These are phyloP conservation scores for Penicillium cinerascens DNA, from an alignment of 495 filamentous ascomycete genomes.

Conservation along the genomic window DNA sequence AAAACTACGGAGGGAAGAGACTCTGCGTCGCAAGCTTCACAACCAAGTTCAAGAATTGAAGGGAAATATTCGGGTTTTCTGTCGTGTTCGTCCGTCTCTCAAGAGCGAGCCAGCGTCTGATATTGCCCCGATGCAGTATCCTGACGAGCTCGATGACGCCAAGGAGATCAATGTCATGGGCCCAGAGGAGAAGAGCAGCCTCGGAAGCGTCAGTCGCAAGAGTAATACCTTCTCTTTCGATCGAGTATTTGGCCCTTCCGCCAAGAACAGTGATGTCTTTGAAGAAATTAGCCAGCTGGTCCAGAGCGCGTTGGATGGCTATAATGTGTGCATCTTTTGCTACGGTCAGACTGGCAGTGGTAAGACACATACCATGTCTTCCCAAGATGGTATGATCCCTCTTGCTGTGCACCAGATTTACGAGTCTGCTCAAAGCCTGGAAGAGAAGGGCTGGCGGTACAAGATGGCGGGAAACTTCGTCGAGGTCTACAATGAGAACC, in stretches of 20 bases:
- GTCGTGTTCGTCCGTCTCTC: slow-evolving; percentile 84
- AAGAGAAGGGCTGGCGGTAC: slow-evolving; percentile 92
- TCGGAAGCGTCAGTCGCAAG: slow-evolving; percentile 70
- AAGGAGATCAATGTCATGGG: slow-evolving; percentile 84
- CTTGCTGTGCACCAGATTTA: slow-evolving; percentile 91
- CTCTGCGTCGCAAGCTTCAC: slow-evolving; percentile 84
- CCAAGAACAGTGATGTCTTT: slow-evolving; percentile 83
- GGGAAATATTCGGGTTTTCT: slow-evolving; percentile 98
- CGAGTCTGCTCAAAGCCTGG: slow-evolving; percentile 71
- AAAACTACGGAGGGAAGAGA: slow-evolving; percentile 89
- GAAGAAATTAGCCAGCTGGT: slow-evolving; percentile 97
- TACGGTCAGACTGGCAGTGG: slow-evolving; percentile 97
- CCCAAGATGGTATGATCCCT: slow-evolving; percentile 91
- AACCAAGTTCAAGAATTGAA: slow-evolving; percentile 99
- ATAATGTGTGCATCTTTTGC: slow-evolving; percentile 99
- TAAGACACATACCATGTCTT: slow-evolving; percentile 96
- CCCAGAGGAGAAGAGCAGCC: slow-evolving; percentile 75
- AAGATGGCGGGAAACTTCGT: slow-evolving; percentile 93
- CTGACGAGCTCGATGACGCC: slow-evolving; percentile 70
- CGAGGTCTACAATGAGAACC: slow-evolving; percentile 98
- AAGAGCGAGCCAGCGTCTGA: slow-evolving; percentile 51
- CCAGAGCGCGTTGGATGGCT: slow-evolving; percentile 92
- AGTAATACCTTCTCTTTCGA: slow-evolving; percentile 89
- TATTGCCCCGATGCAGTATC: slow-evolving; percentile 68
- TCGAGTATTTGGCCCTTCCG: slow-evolving; percentile 77